Evolutionary conservation across 2,329 filamentous ascomycete species (phyloP), one percentile per base, ranked within the genome.

Genomic region (Epichloe gansuensis): DNA sequence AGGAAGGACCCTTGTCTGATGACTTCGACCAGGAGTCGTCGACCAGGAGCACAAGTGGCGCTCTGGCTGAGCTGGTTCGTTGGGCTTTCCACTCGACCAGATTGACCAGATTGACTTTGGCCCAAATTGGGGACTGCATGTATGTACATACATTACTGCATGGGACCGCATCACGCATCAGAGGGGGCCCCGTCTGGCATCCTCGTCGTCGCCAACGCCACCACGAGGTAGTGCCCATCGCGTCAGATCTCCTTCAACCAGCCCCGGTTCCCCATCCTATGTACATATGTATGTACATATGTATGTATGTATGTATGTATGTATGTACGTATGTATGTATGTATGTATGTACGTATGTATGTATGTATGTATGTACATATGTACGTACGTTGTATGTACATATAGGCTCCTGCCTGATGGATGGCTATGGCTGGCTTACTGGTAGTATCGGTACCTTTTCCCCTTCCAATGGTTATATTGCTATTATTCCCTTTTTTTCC

Each of bases 161-260:
- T 21, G 17, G 17, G 17, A 21, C 17, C 17, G 17, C 17, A 21
- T 21, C 17, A 21, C 17, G 17, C 17, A 21, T 21, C 17, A 21
- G 17, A 21, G 17, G 17, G 17, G 17, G 2, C 17, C 47, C 46
- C 48, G 52, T 42, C 53, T 42, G 41, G 41, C 28, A 50, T 23
- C 45, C 50, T 37, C 49, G 48, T 48, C 48, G 60, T 61, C 59
- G 56, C 59, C 58, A 61, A 60, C 64, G 63, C 65, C 65, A 67
- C 64, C 64, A 66, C 64, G 64, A 64, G 62, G 64, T 61, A 46
- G 51, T 59, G 48, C 46, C 58, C 59, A 62, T 63, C 63, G 59
- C 59, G 59, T 63, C 62, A 67, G 65, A 67, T 67, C 65, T 67
- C 58, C 50, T 61, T 57, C 58, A 44, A 50, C 53, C 54, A 53